Evolutionary conservation across 1,284 basidiomycete species (phyloP), one percentile per base, ranked within the genome.

Genomic region (Phenoliferia sp.): DNA sequence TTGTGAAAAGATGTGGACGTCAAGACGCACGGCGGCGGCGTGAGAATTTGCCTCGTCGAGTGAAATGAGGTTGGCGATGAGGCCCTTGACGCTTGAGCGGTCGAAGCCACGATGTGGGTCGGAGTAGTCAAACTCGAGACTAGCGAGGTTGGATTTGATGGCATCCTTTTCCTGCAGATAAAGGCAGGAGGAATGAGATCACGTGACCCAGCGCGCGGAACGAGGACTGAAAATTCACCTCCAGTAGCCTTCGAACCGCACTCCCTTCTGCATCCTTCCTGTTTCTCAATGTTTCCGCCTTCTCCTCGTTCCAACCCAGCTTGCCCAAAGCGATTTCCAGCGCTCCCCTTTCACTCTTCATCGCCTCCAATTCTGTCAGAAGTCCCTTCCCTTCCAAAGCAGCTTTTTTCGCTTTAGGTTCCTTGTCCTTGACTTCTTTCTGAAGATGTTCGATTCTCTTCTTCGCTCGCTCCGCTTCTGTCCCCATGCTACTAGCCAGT

Each of bases 401-500:
- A 12, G 94, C 89, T 69, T 88, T 88, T 77, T 90, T 93, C 81
- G 89, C 93, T 67, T 86, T 85, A 7, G 84, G 86, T 78, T 94
- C 88, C 54, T 94, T 85, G 17, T 81, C 83, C 72, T 87, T 88
- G 67, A 97, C 80, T 78, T 97, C 94, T 74, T 88, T 88, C 79
- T 92, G 85, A 48, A 85, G 84, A 83, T 94, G 89, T 0, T 81
- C 84, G 52, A 96, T 86, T 77, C 90, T 89, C 60, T 89, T 83
- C 65, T 87, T 87, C 69, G 84, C 85, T 77, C 96, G 93, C 76
- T 96, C 88, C 66, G 92, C 90, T 76, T 95, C 93, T 0, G 93
- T 89, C 7, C 85, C 82, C 0, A 89, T 89, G 56, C 90, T 88
- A 0, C 92, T 87, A 1, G 90, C 82, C 12, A 87, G 85, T 2